These are phyloP conservation scores for Aspergillus fructus DNA, from an alignment of 2,329 filamentous ascomycete genomes.

Conservation along the genomic window DNA sequence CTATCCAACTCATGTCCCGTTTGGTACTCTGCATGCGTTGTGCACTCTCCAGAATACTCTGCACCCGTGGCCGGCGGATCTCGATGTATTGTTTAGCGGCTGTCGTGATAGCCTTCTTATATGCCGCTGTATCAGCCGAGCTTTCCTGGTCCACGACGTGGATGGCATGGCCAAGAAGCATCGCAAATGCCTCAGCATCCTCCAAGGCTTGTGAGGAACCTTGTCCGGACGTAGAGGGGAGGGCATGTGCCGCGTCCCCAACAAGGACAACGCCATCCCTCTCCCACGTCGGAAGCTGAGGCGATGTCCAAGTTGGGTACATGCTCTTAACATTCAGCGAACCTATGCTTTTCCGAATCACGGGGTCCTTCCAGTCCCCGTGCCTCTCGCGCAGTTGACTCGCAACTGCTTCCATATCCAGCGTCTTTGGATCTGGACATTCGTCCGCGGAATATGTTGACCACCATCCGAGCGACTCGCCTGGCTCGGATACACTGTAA, in stretches of 20 bases:
- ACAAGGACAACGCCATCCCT: constrained; percentile 51
- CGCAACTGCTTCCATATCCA: constrained; percentile 32
- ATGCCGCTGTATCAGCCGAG: neutral
- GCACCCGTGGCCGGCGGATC: constrained; percentile 36
- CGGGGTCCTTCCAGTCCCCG: constrained; percentile 46
- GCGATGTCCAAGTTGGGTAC: constrained; percentile 51
- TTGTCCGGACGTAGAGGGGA: constrained; percentile 56
- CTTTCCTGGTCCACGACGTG: constrained; percentile 5
- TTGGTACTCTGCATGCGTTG: constrained; percentile 37
- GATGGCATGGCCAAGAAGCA: constrained; percentile 41
- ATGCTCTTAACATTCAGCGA: constrained; percentile 43
- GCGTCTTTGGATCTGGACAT: constrained; percentile 30
- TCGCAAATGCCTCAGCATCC: constrained; percentile 50
- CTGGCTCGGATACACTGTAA: constrained; percentile 28
- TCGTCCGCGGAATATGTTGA: constrained; percentile 42
- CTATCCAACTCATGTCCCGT: constrained; percentile 30
- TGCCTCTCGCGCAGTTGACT: constrained; percentile 44
- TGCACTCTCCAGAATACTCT: constrained; percentile 32
- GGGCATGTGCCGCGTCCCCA: constrained; percentile 59
- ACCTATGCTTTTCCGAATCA: constrained; percentile 43
- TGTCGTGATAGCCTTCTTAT: constrained; percentile 23
- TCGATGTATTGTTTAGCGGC: constrained; percentile 34
- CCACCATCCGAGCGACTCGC: constrained; percentile 45
- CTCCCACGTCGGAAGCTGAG: constrained; percentile 49
- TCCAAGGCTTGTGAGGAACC: constrained; percentile 58